Base-by-base conservation (phyloP, 2,329 filamentous ascomycete genomes). In the Hymenotorrendiella dingleyae region DNA sequence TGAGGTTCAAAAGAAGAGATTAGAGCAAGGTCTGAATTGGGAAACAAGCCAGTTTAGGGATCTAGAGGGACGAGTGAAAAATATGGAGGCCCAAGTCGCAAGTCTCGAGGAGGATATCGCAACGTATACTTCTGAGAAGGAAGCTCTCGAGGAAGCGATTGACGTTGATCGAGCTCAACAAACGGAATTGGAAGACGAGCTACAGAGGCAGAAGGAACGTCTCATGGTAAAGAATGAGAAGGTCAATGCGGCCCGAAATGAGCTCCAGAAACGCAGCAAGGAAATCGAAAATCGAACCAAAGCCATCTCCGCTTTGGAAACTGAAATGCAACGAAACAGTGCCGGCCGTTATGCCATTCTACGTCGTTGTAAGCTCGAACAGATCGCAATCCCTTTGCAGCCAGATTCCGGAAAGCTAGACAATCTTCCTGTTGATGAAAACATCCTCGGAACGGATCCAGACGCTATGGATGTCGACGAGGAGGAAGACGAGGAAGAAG, bases 391-490 rank as follows among this genome's bases (percentile, higher is more conserved):
- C 45, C 93, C 93, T 2, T 73, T 98, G 17, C 69, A 74, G 2
- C 70, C 80, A 43, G 82, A 82, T 19, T 95, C 88, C 2, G 71
- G 69, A 24, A 68, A 71, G 6, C 72, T 98, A 19, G 88, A 94
- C 56, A 78, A 83, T 50, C 73, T 98, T 39, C 93, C 93, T 3
- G 88, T 94, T 56, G 89, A 95, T 54, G 89, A 95, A 54, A 76
- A 82, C 48, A 68, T 94, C 30, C 70, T 87, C 32, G 81, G 83
- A 45, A 76, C 79, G 42, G 88, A 95, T 58, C 78, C 83, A 1
- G 89, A 96, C 59, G 84, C 84, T 3, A 96, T 97, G 90, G 91
- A 97, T 52, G 70, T 97, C 16, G 93, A 97, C 50, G 86, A 86
- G 42, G 78, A 68, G 4, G 81, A 82, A 22, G 76, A 80, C 7